A percentile compares a stretch with the other conserved stretches of the same genome.
Conservation (phyloP, 2,329 filamentous ascomycete species). For the Claviceps africana region DNA sequence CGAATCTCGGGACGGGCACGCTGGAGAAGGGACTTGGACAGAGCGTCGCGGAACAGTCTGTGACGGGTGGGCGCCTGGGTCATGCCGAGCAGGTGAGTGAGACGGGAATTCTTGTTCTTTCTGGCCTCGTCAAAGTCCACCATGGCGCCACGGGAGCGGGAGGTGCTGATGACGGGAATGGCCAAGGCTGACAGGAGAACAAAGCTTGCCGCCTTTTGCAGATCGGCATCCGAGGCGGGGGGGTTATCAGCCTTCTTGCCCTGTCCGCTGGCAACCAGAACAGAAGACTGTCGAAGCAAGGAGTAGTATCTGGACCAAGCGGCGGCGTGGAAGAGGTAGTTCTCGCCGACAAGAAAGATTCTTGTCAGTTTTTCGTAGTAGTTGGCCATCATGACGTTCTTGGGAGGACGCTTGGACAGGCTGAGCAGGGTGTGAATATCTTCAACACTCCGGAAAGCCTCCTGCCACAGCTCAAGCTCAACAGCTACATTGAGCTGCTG, state of each 20-base stretch:
- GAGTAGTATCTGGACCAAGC: constrained; percentile 97
- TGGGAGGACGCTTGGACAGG: constrained; percentile 92
- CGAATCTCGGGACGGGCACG: constrained; percentile 88
- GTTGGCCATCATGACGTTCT: constrained; percentile 99
- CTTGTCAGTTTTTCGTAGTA: constrained; percentile 99
- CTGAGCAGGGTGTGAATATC: constrained; percentile 96
- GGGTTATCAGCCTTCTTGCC: constrained; percentile 92
- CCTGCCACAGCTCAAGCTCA: constrained; percentile 96
- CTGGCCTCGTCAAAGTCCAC: constrained; percentile 93
- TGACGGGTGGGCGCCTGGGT: constrained; percentile 73
- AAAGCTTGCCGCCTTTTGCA: constrained; percentile 89
- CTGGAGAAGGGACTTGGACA: constrained; percentile 88
- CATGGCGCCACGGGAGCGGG: constrained; percentile 85
- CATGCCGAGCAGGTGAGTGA: constrained; percentile 95
- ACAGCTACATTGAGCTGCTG: constrained; percentile 97
- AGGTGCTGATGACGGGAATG: constrained; percentile 99
- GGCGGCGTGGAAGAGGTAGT: constrained; percentile 97
- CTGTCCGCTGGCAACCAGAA: constrained; percentile 68
- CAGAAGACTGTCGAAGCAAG: constrained; percentile 79
- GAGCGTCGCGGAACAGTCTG: constrained; percentile 85
- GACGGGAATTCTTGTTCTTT: constrained; percentile 97
- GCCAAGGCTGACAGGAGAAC: constrained; percentile 87
- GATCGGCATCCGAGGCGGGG: constrained; percentile 71
- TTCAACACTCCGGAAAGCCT: constrained; percentile 97
- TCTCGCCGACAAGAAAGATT: constrained; percentile 97